Evolutionary conservation across 148 eudicot species (phyloP).

Genomic region (Nepenthes gracilis): DNA sequence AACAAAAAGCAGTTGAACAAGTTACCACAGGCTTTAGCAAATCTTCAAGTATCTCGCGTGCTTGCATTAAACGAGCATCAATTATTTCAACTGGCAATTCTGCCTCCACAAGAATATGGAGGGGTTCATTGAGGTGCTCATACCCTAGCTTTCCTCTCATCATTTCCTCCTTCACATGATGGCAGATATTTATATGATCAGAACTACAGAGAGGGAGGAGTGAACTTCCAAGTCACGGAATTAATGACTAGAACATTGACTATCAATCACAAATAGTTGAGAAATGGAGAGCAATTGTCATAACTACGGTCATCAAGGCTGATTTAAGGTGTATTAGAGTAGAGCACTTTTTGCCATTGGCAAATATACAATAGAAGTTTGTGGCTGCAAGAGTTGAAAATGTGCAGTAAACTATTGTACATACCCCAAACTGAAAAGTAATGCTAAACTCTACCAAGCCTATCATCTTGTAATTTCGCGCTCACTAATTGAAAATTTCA

Average conservation of each 20-base stretch:
- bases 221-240: not conserved
- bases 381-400: too few relatives aligned
- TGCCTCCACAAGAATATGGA: slow-evolving; percentile 90
- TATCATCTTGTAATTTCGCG: too few relatives aligned
- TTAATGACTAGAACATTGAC: not conserved
- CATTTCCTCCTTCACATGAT: slow-evolving; percentile 72
- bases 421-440: too few relatives aligned
- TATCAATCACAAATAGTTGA: too few relatives aligned
- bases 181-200: not conserved
- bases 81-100: slow-evolving; percentile 87
- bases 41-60: slow-evolving; percentile 90
- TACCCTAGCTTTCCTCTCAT: slow-evolving; percentile 96
- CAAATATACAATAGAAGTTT: too few relatives aligned
- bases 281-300: too few relatives aligned
- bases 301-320: too few relatives aligned
- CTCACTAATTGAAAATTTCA: too few relatives aligned
- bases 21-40: slow-evolving; percentile 89
- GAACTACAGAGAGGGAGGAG: not conserved
- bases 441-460: too few relatives aligned
- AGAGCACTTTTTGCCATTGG: too few relatives aligned
- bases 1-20: slow-evolving; percentile 2
- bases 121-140: slow-evolving; percentile 96
- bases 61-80: slow-evolving; percentile 84
- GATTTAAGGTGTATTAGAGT: too few relatives aligned
- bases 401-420: too few relatives aligned